Evolutionary conservation across 768 basidiomycete species (phyloP).

Genomic region (Lentinula raphanica): DNA sequence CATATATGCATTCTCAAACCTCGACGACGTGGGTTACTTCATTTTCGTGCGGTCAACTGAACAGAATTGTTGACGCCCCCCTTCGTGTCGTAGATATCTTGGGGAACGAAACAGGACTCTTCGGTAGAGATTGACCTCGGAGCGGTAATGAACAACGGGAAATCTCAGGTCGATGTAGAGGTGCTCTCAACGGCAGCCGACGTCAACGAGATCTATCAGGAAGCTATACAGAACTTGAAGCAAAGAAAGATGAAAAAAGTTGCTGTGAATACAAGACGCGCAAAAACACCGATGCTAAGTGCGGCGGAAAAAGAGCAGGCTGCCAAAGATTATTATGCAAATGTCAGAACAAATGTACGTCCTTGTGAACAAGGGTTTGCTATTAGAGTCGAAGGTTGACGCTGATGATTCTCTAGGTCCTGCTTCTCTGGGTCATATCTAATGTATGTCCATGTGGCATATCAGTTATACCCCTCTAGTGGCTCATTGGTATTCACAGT

Average conservation of each 20-base stretch:
- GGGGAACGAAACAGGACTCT: conserved; percentile 94
- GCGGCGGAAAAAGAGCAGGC: conserved; percentile 66
- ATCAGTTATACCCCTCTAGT: not conserved
- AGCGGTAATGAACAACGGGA: conserved; percentile 72
- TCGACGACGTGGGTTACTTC: conserved; percentile 64
- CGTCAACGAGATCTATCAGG: conserved; percentile 79
- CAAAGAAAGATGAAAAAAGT: conserved; percentile 33
- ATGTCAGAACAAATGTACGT: conserved; percentile 73
- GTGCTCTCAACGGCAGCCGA: conserved; percentile 78
- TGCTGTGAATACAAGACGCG: conserved; percentile 21
- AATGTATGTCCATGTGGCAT: conserved; percentile 47
- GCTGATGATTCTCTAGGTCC: conserved; percentile 32
- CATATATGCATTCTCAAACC: conserved; percentile 81
- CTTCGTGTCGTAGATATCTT: conserved; percentile 56
- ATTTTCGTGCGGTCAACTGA: not conserved
- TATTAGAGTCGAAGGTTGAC: no score
- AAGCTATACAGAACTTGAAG: conserved; percentile 71
- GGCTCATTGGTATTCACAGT: conserved; percentile 32
- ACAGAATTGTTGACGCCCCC: conserved; percentile 4
- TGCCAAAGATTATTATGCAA: conserved; percentile 84
- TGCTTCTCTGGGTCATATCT: conserved; percentile 79
- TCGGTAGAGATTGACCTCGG: conserved; percentile 79
- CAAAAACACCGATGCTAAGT: conserved; percentile 25
- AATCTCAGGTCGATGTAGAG: conserved; percentile 84
- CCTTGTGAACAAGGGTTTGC: not conserved